A percentile compares a stretch with the other conserved stretches of the same genome.
phyloP scores from a whole-genome alignment of 208 protist genomes.

The Wallacemonas sp. region DNA sequence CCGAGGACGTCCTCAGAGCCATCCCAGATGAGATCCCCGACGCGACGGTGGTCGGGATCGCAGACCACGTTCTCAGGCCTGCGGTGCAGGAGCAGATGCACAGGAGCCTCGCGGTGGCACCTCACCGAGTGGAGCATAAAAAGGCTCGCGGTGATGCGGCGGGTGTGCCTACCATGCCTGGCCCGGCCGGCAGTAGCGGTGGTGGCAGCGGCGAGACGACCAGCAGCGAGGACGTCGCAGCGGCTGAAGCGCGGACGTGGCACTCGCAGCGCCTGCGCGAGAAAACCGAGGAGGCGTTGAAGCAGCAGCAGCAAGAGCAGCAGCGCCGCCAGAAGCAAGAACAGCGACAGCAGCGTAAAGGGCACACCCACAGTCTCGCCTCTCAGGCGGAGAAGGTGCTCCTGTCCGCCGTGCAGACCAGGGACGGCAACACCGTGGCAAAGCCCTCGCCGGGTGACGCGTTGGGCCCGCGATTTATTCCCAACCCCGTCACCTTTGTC shows the following conservation, averaged over 20 bases:
- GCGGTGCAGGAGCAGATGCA: too few species aligned
- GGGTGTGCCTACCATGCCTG: too few species aligned
- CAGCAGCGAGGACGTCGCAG: background rate
- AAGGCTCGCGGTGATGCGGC: too few species aligned
- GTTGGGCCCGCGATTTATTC: too few species aligned
- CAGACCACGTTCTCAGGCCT: too few species aligned
- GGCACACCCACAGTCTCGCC: background rate
- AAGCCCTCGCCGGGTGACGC: too few species aligned
- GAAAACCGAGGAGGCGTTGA: constrained; percentile 12
- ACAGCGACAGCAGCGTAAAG: too few species aligned
- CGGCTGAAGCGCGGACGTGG: constrained; percentile 18
- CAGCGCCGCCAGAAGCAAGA: background rate
- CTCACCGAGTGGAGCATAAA: too few species aligned
- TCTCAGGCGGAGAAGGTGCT: background rate
- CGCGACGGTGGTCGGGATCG: constrained; percentile 5
- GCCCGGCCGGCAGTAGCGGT: too few species aligned
- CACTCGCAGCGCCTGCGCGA: constrained; percentile 28
- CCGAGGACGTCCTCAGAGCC: constrained; percentile 38
- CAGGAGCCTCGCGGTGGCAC: too few species aligned
- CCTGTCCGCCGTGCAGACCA: background rate
- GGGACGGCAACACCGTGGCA: background rate
- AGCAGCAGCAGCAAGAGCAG: constrained; percentile 1
- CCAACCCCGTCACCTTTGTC: constrained; percentile 62
- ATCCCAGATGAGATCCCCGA: constrained; percentile 39
- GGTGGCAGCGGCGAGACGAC: constrained; percentile 1